A percentile compares a stretch with the other conserved stretches of the same genome.
phyloP scores from a whole-genome alignment of 306 rosid genomes.

The Lathyrus oleraceus region DNA sequence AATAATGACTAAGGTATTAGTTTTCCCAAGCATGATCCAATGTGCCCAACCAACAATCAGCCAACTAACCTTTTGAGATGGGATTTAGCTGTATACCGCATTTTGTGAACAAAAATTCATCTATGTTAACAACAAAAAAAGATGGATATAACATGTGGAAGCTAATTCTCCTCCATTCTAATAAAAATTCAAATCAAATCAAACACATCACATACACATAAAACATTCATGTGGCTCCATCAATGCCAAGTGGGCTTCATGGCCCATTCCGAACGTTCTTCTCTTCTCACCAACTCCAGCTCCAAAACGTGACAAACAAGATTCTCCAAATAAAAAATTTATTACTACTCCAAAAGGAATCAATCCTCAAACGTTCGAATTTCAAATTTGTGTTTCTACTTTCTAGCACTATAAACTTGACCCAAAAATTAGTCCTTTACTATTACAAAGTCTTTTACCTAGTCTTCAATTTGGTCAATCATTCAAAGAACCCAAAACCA shows the following conservation, averaged over 20 bases:
- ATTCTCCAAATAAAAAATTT: neutral
- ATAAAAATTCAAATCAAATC: neutral
- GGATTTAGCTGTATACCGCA: slow-evolving; percentile 47
- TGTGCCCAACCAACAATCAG: slow-evolving; percentile 17
- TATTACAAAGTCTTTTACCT: neutral
- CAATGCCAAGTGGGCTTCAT: slow-evolving; percentile 38
- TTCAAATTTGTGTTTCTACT: slow-evolving; percentile 38
- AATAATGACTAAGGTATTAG: neutral
- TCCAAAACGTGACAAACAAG: slow-evolving; percentile 40
- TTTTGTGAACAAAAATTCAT: slow-evolving; percentile 30
- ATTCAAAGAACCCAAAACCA: slow-evolving; percentile 12
- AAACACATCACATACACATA: neutral
- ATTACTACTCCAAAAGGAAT: slow-evolving; percentile 1
- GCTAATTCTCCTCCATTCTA: slow-evolving; percentile 3
- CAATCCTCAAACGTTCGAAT: slow-evolving; percentile 46
- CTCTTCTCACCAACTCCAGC: slow-evolving; percentile 30
- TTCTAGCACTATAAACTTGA: slow-evolving; percentile 33
- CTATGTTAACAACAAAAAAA: neutral
- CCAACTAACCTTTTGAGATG: slow-evolving; percentile 39
- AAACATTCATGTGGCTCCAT: slow-evolving; percentile 24
- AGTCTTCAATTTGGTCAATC: slow-evolving; percentile 28
- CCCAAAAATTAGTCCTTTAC: neutral
- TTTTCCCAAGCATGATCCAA: neutral
- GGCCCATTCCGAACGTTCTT: slow-evolving; percentile 39
- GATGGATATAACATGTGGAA: slow-evolving; percentile 29